Conservation (phyloP, 2,329 filamentous ascomycete species). For the Ustilaginoidea virens region DNA sequence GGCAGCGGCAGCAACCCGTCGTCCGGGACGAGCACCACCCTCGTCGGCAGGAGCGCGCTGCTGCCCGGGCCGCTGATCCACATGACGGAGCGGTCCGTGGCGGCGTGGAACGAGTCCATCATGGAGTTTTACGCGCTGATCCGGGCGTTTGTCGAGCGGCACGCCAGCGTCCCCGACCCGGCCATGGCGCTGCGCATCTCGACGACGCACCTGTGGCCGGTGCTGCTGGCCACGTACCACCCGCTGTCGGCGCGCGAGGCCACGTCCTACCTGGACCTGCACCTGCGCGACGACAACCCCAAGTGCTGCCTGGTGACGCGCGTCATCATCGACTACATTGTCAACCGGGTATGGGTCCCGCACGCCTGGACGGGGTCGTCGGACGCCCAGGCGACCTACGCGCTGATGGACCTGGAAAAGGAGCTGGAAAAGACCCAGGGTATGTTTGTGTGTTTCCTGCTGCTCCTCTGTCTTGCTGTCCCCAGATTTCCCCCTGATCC, state of each 20-base stretch:
- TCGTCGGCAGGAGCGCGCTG: constrained; percentile 8
- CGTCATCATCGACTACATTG: constrained; percentile 25
- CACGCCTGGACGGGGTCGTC: constrained; percentile 23
- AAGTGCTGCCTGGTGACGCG: constrained; percentile 28
- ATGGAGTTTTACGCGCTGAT: constrained; percentile 21
- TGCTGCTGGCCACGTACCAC: constrained; percentile 21
- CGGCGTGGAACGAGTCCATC: constrained; percentile 20
- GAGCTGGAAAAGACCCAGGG: constrained; percentile 20
- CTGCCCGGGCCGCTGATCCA: constrained; percentile 16
- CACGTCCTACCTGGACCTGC: constrained; percentile 23
- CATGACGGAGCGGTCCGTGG: constrained; percentile 18
- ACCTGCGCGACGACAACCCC: constrained; percentile 22
- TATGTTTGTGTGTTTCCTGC: constrained; percentile 9
- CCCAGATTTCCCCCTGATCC: too few relatives aligned
- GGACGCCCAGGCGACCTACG: constrained; percentile 17
- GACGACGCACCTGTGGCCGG: constrained; percentile 18
- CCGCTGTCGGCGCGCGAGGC: constrained; percentile 23
- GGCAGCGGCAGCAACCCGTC: constrained; percentile 1
- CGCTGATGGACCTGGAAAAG: constrained; percentile 19
- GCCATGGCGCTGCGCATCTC: constrained; percentile 13
- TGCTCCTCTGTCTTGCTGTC: too few relatives aligned
- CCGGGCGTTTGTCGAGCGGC: constrained; percentile 19
- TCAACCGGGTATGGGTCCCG: constrained; percentile 24
- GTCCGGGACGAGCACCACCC: neutral
- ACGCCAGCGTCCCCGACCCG: constrained; percentile 17